phyloP scores from a whole-genome alignment of 2,329 filamentous ascomycete genomes.

The Fonsecaea pedrosoi region DNA sequence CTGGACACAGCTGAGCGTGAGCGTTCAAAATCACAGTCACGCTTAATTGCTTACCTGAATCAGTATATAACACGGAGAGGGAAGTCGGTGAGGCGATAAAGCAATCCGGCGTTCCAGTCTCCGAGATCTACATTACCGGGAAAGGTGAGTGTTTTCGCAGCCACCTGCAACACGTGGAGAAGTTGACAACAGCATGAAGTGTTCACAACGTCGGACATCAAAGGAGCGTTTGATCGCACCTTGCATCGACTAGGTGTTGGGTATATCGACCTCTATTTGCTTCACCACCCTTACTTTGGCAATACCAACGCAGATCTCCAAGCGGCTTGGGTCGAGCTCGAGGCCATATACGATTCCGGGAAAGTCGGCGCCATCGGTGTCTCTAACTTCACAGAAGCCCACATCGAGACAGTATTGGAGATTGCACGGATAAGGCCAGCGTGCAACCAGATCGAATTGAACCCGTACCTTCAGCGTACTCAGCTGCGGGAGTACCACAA shows the following conservation, averaged over 20 bases:
- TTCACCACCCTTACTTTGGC: constrained; percentile 68
- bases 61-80: constrained; percentile 63
- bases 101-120: constrained; percentile 64
- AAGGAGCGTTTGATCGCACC: constrained; percentile 65
- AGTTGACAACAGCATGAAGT: constrained; percentile 48
- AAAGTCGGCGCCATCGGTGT: constrained; percentile 60
- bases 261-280: constrained; percentile 73
- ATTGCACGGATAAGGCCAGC: constrained; percentile 54
- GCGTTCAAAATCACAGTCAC: not conserved
- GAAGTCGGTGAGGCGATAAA: constrained; percentile 68
- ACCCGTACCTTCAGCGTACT: constrained; percentile 64
- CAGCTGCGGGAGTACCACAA: constrained; percentile 71
- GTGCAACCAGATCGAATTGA: constrained; percentile 59
- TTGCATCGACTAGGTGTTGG: constrained; percentile 68
- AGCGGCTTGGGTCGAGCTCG: constrained; percentile 57
- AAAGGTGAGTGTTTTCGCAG: constrained; percentile 56
- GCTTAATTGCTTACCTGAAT: not conserved
- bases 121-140: constrained; percentile 70
- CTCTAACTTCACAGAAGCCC: constrained; percentile 57
- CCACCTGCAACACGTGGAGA: not conserved
- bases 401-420: constrained; percentile 56
- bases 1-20: constrained; percentile 20
- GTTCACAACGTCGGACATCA: constrained; percentile 58
- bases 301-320: constrained; percentile 55
- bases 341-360: constrained; percentile 48